These are phyloP conservation scores for Hansenula sp. DNA, from an alignment of 1,139 yeast genomes.

Conservation along the genomic window DNA sequence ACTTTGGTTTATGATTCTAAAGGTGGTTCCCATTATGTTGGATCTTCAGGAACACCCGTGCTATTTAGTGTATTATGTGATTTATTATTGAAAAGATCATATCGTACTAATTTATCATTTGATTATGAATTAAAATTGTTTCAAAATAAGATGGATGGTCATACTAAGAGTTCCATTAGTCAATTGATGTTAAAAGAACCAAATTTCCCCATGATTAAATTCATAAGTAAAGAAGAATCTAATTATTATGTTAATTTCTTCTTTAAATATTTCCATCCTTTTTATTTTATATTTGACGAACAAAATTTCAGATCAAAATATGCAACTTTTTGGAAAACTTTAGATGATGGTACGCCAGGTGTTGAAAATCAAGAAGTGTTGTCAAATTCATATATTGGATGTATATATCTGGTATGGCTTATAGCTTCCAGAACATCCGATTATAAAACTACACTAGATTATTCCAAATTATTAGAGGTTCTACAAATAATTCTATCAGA, in stretches of 20 bases:
- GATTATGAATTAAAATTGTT: slow-evolving; percentile 20
- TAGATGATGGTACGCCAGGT: slow-evolving; percentile 1
- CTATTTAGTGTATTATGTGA: slow-evolving; percentile 35
- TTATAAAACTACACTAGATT: slow-evolving; percentile 20
- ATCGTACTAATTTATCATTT: slow-evolving; percentile 22
- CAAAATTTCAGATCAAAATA: slow-evolving; percentile 27
- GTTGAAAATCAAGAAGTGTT: slow-evolving; percentile 2
- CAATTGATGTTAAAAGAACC: slow-evolving; percentile 6
- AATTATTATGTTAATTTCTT: slow-evolving; percentile 31
- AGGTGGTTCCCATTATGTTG: slow-evolving; percentile 39
- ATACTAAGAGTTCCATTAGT: slow-evolving; percentile 3
- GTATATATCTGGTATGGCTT: slow-evolving; percentile 40
- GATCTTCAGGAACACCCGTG: slow-evolving; percentile 37
- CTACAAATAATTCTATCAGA: slow-evolving; percentile 37
- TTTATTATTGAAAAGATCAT: slow-evolving; percentile 32
- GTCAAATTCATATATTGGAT: slow-evolving; percentile 28
- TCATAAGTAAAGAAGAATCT: slow-evolving; percentile 28
- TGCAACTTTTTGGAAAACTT: slow-evolving; percentile 29
- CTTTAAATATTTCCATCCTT: slow-evolving; percentile 37
- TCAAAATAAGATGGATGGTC: slow-evolving; percentile 6
- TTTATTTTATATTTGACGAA: slow-evolving; percentile 34
- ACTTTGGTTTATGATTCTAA: slow-evolving; percentile 34
- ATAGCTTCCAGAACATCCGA: slow-evolving; percentile 26
- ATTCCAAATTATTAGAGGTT: slow-evolving; percentile 30
- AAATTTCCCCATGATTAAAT: slow-evolving; percentile 29